Evolutionary conservation across 2,329 filamentous ascomycete species (phyloP), one percentile per base, ranked within the genome.

Genomic region (Botryosphaeria dothidea): DNA sequence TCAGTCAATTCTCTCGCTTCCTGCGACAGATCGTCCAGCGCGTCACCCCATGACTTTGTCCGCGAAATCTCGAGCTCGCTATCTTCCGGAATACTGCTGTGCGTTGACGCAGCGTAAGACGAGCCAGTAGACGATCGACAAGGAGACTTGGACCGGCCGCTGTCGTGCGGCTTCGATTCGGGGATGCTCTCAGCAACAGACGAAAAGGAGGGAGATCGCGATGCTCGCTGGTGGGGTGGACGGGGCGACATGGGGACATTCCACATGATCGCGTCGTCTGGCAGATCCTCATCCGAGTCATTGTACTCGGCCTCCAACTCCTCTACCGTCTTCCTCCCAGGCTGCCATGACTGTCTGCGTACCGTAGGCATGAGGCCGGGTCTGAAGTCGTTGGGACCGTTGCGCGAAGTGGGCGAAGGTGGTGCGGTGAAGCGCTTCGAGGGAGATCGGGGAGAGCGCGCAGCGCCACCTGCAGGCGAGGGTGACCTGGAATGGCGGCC

Each of bases 301-400:
- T 93, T 90, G 70, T 92, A 93, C 73, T 94, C 91, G 63, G 86
- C 85, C 74, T 95, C 92, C 61, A 92, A 81, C 71, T 93, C 87
- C 66, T 88, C 79, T 0, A 86, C 83, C 0, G 89, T 87, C 75
- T 92, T 94, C 65, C 89, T 83, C 49, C 81, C 85, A 0, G 88
- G 85, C 74, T 92, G 90, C 90, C 90, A 93, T 51, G 80, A 82
- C 66, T 78, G 75, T 49, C 87, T 81, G 67, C 73, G 72, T 57
- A 57, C 84, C 79, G 66, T 48, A 41, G 61, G 67, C 67, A 72
- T 62, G 25, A 68, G 68, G 51, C 71, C 69, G 31, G 73, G 71
- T 61, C 72, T 69, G 49, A 73, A 70, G 13, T 76, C 74, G 34
- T 71, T 74, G 8, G 60, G 21, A n/a, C 71, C 68, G 17, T 74